Evolutionary conservation across 108 stramenopile species (phyloP).

Genomic region (Aurantiochytrium sp.): DNA sequence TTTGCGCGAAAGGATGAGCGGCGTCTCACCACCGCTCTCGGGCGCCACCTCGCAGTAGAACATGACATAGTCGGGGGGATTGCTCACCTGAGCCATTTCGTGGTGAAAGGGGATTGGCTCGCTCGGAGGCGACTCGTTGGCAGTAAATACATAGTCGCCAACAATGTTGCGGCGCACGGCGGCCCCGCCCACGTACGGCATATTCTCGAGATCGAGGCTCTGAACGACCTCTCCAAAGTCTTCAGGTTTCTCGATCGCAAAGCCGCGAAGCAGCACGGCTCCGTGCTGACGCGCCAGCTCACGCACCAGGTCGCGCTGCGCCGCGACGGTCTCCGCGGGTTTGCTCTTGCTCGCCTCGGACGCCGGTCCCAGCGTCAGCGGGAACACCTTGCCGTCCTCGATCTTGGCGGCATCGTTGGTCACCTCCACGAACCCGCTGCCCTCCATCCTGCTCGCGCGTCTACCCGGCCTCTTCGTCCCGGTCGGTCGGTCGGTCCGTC

Average conservation of each 20-base stretch:
- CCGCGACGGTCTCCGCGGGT: background rate
- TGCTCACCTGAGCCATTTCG: slow-evolving; percentile 63
- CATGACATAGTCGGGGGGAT: slow-evolving; percentile 64
- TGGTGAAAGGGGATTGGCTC: slow-evolving; percentile 74
- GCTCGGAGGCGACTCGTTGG: slow-evolving; percentile 66
- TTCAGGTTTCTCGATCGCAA: slow-evolving; percentile 40
- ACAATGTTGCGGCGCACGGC: slow-evolving; percentile 59
- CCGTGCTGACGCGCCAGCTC: slow-evolving; percentile 40
- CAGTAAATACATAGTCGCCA: slow-evolving; percentile 60
- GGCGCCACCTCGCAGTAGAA: slow-evolving; percentile 68
- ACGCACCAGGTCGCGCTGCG: background rate
- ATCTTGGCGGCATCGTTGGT: background rate
- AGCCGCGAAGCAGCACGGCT: slow-evolving; percentile 55
- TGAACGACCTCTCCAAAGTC: slow-evolving; percentile 57
- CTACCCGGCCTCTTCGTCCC: too few relatives aligned
- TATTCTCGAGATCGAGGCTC: slow-evolving; percentile 41
- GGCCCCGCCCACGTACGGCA: slow-evolving; percentile 59
- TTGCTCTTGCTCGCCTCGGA: background rate
- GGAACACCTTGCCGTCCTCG: background rate
- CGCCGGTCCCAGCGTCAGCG: background rate
- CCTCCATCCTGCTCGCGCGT: too few relatives aligned
- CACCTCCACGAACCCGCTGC: background rate
- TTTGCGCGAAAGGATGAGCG: slow-evolving; percentile 61
- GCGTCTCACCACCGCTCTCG: slow-evolving; percentile 66
- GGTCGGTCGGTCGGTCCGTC: too few relatives aligned